Conservation (phyloP, 2,329 filamentous ascomycete species). For the Rhynchosporium secalis region DNA sequence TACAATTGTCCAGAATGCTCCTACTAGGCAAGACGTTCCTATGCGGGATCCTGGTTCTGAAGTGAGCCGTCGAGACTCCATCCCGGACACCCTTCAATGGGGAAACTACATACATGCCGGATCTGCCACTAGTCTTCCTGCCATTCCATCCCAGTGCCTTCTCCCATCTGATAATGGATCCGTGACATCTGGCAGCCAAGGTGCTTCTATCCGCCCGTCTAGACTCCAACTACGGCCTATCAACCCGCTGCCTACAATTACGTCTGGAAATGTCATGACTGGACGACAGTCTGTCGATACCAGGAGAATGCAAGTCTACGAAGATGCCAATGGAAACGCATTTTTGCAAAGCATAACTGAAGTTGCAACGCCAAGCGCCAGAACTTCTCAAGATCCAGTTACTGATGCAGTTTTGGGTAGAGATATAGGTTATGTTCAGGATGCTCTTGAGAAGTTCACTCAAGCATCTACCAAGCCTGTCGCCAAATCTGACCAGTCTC, state of each 20-base stretch:
- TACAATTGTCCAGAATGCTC: slow-evolving; percentile 12
- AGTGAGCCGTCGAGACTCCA: slow-evolving; percentile 10
- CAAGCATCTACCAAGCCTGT: slow-evolving; percentile 18
- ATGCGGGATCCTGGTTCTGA: slow-evolving; percentile 13
- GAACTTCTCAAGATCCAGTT: slow-evolving; percentile 28
- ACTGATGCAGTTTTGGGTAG: slow-evolving; percentile 23
- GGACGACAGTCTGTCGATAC: slow-evolving; percentile 12
- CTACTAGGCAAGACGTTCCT: not conserved
- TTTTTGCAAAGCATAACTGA: slow-evolving; percentile 38
- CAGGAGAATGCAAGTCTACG: slow-evolving; percentile 32
- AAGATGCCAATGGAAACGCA: slow-evolving; percentile 33
- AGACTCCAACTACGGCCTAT: slow-evolving; percentile 34
- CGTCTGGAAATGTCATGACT: slow-evolving; percentile 10
- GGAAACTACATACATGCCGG: slow-evolving; percentile 33
- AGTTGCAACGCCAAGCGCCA: slow-evolving; percentile 33
- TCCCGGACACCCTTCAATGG: slow-evolving; percentile 37
- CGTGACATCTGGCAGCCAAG: slow-evolving; percentile 32
- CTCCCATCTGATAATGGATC: slow-evolving; percentile 40
- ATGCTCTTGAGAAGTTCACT: slow-evolving; percentile 29
- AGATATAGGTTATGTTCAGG: slow-evolving; percentile 24
- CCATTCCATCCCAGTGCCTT: slow-evolving; percentile 42
- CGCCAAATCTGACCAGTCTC: slow-evolving; percentile 21
- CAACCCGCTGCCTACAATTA: slow-evolving; percentile 31
- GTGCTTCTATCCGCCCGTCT: slow-evolving; percentile 34
- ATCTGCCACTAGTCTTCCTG: slow-evolving; percentile 34